phyloP scores from a whole-genome alignment of 1,284 basidiomycete species.

The Spongiforma sp. region DNA sequence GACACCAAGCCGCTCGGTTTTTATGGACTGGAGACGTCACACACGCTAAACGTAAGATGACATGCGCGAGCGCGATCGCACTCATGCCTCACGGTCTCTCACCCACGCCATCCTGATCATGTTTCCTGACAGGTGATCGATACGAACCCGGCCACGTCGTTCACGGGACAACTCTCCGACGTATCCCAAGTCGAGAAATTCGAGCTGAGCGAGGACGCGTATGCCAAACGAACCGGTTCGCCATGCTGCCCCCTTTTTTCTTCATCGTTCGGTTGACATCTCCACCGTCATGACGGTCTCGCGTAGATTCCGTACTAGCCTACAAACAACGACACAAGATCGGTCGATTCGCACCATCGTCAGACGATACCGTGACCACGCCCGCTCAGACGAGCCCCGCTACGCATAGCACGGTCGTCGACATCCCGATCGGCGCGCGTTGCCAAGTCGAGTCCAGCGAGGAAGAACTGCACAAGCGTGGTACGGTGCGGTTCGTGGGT shows the following conservation, averaged over 20 bases:
- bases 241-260: not conserved
- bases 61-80: not conserved
- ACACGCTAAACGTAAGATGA: slow-evolving; percentile 71
- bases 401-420: slow-evolving; percentile 23
- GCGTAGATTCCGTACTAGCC: slow-evolving; percentile 92
- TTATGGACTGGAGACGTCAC: slow-evolving; percentile 73
- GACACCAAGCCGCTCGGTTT: slow-evolving; percentile 72
- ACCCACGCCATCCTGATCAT: slow-evolving; percentile 2
- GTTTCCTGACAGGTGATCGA: slow-evolving; percentile 69
- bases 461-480: slow-evolving; percentile 77
- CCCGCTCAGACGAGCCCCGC: too few relatives aligned
- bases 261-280: slow-evolving; percentile 5
- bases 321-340: slow-evolving; percentile 92
- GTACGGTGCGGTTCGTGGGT: slow-evolving; percentile 88
- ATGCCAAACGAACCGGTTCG: slow-evolving; percentile 78
- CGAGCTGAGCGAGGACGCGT: slow-evolving; percentile 85
- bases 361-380: too few relatives aligned
- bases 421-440: slow-evolving; percentile 71
- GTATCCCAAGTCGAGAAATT: slow-evolving; percentile 92
- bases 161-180: slow-evolving; percentile 85
- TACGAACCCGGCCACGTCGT: slow-evolving; percentile 72
- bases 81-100: not conserved
- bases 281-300: too few relatives aligned
- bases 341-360: slow-evolving; percentile 78
- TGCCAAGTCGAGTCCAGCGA: slow-evolving; percentile 80